These are phyloP conservation scores for Chlorociboria aeruginascens DNA, from an alignment of 495 filamentous ascomycete species.

Conservation along the genomic window DNA sequence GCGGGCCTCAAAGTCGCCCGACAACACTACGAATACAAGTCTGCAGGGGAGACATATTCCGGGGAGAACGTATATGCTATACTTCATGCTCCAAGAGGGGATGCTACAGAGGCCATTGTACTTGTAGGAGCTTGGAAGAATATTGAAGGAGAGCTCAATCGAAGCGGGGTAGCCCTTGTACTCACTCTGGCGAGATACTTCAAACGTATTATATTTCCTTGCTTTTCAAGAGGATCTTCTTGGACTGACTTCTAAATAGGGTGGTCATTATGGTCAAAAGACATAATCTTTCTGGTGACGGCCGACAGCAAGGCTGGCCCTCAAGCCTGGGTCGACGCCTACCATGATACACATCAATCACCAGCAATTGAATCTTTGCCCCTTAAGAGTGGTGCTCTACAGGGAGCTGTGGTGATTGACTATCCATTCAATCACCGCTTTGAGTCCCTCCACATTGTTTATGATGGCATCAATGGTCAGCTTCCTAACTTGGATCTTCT, in stretches of 20 bases:
- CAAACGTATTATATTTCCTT: constrained; percentile 40
- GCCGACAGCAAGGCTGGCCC: constrained; percentile 81
- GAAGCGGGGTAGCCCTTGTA: constrained; percentile 74
- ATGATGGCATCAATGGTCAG: constrained; percentile 94
- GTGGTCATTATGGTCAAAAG: constrained; percentile 98
- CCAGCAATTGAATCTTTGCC: constrained; percentile 61
- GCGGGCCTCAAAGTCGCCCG: constrained; percentile 74
- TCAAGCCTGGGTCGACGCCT: constrained; percentile 96
- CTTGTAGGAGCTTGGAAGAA: constrained; percentile 84
- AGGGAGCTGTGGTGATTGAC: constrained; percentile 89
- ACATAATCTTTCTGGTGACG: constrained; percentile 87
- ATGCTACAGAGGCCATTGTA: constrained; percentile 97
- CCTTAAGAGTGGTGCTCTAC: constrained; percentile 82
- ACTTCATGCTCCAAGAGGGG: constrained; percentile 86
- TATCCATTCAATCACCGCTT: constrained; percentile 78
- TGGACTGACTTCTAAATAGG: constrained; percentile 32
- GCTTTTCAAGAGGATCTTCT: not conserved
- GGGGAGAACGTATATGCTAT: constrained; percentile 94
- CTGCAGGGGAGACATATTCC: constrained; percentile 55
- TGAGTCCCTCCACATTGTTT: constrained; percentile 76
- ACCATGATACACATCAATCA: constrained; percentile 74
- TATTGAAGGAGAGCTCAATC: constrained; percentile 65
- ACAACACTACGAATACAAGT: constrained; percentile 70
- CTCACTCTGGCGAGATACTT: constrained; percentile 88
- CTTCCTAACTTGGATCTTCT: constrained; percentile 91